Conservation (phyloP, 163 green algal genomes). For the Coccomyxa subellipsoidea region DNA sequence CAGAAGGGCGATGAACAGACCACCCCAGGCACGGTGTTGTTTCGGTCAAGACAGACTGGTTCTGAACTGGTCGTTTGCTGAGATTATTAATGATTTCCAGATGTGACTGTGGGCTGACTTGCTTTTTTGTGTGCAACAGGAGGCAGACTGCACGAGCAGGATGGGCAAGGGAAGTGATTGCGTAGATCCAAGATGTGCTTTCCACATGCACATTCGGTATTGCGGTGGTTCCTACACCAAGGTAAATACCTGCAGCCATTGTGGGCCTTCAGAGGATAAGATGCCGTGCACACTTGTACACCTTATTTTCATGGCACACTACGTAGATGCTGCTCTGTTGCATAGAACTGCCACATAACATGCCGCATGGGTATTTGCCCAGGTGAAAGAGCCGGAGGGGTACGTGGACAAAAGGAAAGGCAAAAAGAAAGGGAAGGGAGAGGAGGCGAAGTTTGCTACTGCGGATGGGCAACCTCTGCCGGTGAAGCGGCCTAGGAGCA, state of each 20-base stretch:
- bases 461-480: neutral
- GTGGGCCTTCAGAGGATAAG: too few relatives aligned
- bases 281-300: too few relatives aligned
- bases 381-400: neutral
- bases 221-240: neutral
- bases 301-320: too few relatives aligned
- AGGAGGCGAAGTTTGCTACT: neutral
- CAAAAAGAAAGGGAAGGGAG: neutral
- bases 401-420: neutral
- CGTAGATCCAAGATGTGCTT: neutral
- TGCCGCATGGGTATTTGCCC: too few relatives aligned
- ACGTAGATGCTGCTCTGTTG: too few relatives aligned
- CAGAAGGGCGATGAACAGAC: neutral
- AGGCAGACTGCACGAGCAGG: neutral
- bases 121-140: neutral
- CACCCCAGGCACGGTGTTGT: neutral
- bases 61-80: too few relatives aligned
- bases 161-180: neutral
- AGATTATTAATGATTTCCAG: too few relatives aligned
- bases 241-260: too few relatives aligned
- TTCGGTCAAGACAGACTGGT: too few relatives aligned
- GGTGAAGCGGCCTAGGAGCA: neutral
- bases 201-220: neutral
- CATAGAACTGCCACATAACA: too few relatives aligned
- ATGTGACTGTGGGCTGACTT: neutral